phyloP scores from a whole-genome alignment of 2,329 filamentous ascomycete species.

The Pseudogymnoascus sp. region DNA sequence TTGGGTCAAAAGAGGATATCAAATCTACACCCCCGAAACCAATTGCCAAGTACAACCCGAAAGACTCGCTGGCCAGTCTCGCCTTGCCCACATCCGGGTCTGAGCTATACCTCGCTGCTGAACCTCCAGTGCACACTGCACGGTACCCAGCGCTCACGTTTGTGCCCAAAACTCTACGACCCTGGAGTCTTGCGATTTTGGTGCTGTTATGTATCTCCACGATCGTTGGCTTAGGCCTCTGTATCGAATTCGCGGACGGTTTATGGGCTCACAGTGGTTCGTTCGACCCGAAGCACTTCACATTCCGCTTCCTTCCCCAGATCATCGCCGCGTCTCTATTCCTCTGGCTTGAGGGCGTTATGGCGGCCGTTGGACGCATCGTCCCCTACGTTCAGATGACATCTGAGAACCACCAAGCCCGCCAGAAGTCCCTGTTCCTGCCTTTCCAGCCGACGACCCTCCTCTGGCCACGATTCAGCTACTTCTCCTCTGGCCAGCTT shows the following conservation, averaged over 20 bases:
- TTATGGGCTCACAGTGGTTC: conserved; percentile 54
- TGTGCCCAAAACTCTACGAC: conserved; percentile 62
- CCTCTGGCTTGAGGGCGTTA: conserved; percentile 68
- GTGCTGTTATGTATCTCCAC: conserved; percentile 58
- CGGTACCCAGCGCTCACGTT: conserved; percentile 52
- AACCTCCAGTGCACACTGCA: conserved; percentile 34
- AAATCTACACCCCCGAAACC: not conserved
- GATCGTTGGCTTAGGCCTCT: conserved; percentile 63
- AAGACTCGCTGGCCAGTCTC: not conserved
- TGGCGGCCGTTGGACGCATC: conserved; percentile 65
- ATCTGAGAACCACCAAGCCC: conserved; percentile 48
- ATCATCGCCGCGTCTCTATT: conserved; percentile 63
- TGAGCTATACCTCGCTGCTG: conserved; percentile 40
- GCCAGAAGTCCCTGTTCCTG: conserved; percentile 59
- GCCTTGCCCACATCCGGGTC: conserved; percentile 15
- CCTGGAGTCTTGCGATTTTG: conserved; percentile 52
- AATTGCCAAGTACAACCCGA: conserved; percentile 3
- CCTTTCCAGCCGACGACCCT: conserved; percentile 52
- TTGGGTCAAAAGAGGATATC: not conserved
- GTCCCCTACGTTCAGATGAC: conserved; percentile 74
- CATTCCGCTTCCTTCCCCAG: conserved; percentile 79
- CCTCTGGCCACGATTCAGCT: conserved; percentile 58
- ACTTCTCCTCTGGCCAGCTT: conserved; percentile 61
- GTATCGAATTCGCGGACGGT: conserved; percentile 56
- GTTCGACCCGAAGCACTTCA: conserved; percentile 68